phyloP scores from a whole-genome alignment of 257 asterid species.

The Catharanthus roseus region DNA sequence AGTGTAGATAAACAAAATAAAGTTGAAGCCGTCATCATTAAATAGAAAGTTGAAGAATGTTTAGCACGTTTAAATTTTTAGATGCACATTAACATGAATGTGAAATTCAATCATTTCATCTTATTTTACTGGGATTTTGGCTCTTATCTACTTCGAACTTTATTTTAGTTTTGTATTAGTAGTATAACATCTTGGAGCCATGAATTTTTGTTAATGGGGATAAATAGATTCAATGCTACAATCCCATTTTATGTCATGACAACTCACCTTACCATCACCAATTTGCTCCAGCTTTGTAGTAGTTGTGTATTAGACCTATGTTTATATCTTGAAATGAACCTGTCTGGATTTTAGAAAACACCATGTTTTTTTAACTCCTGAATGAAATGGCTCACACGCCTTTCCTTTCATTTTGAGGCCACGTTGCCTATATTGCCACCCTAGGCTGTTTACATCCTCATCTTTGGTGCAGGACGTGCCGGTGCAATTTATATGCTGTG shows the following conservation, averaged over 20 bases:
- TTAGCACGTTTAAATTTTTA: too few species aligned
- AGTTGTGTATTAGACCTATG: background rate
- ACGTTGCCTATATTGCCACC: background rate
- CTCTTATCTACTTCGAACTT: background rate
- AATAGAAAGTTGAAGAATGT: background rate
- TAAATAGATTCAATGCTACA: background rate
- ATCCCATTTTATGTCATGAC: background rate
- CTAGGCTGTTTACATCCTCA: background rate
- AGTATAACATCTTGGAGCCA: background rate
- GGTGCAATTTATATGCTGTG: conserved; percentile 52
- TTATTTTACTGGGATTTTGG: too few species aligned
- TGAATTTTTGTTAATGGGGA: background rate
- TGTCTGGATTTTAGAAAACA: background rate
- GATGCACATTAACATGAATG: too few species aligned
- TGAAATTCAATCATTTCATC: background rate
- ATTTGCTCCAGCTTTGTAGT: background rate
- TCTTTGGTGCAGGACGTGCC: conserved; percentile 53
- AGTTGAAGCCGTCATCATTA: background rate
- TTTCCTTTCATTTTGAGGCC: background rate
- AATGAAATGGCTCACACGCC: background rate
- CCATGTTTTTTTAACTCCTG: background rate
- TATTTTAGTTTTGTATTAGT: too few species aligned
- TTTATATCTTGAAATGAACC: background rate
- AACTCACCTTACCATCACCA: too few species aligned
- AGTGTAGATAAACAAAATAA: too few species aligned